Evolutionary conservation across 139 green algal genomes (phyloP).

Genomic region (Desmodesmus armatus): DNA sequence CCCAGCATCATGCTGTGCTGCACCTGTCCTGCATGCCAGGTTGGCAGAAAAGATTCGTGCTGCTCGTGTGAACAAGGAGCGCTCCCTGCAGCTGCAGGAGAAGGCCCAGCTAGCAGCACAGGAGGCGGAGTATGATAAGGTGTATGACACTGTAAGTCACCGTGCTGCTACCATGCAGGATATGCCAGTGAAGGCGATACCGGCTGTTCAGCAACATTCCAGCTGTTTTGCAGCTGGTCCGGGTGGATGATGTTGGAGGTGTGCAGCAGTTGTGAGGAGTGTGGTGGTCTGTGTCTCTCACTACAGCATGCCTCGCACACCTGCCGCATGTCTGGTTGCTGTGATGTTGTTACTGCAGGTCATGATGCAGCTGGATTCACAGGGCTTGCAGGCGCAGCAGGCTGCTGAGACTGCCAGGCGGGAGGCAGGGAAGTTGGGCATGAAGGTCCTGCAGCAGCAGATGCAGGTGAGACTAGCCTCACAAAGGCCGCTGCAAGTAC

Average conservation of each 20-base stretch:
- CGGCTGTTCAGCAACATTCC: too few relatives aligned
- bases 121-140: slow-evolving; percentile 63
- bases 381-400: slow-evolving; percentile 42
- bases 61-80: slow-evolving; percentile 72
- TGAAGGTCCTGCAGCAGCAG: slow-evolving; percentile 52
- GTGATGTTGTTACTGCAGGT: too few relatives aligned
- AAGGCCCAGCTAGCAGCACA: slow-evolving; percentile 55
- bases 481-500: too few relatives aligned
- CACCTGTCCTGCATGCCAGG: too few relatives aligned
- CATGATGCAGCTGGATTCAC: slow-evolving; percentile 37
- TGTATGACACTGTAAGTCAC: slow-evolving; percentile 49
- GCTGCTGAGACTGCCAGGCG: slow-evolving; percentile 30
- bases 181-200: background rate
- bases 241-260: too few relatives aligned
- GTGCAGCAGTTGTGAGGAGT: too few relatives aligned
- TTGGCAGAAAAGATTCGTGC: slow-evolving; percentile 71
- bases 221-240: too few relatives aligned
- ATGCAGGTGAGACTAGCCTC: slow-evolving; percentile 35
- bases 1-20: too few relatives aligned
- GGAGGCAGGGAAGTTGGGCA: slow-evolving; percentile 44
- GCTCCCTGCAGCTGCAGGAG: slow-evolving; percentile 66
- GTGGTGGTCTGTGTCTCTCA: too few relatives aligned
- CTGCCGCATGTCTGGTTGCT: too few relatives aligned
- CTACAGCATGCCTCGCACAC: too few relatives aligned
- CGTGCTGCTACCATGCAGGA: background rate